Percentiles rank a stretch among this genome's conserved stretches.
Conservation (phyloP, 2,329 filamentous ascomycete genomes). For the Phyllosticta citriasiana region DNA sequence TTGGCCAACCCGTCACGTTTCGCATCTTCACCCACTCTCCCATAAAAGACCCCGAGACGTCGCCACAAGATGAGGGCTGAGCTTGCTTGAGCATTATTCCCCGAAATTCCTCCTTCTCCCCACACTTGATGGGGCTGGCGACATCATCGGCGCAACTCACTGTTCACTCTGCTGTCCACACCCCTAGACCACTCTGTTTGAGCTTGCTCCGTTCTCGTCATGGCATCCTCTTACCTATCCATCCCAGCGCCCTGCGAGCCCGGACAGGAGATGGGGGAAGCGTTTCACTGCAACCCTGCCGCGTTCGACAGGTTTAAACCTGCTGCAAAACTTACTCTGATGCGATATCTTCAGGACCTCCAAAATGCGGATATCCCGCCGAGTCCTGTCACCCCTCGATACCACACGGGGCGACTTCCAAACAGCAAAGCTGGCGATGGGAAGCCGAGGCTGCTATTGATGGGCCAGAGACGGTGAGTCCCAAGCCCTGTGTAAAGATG, state of each 20-base stretch:
- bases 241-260: slow-evolving; percentile 16
- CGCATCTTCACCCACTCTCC: neutral
- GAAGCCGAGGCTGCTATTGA: slow-evolving; percentile 79
- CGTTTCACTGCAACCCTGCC: slow-evolving; percentile 12
- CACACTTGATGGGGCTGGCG: slow-evolving; percentile 2
- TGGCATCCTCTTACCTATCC: slow-evolving; percentile 21
- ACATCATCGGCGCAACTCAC: slow-evolving; percentile 4
- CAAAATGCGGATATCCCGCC: slow-evolving; percentile 30
- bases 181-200: slow-evolving; percentile 18
- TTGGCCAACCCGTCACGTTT: slow-evolving; percentile 10
- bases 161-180: neutral
- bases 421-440: slow-evolving; percentile 45
- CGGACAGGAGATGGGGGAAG: slow-evolving; percentile 14
- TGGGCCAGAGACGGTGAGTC: slow-evolving; percentile 84
- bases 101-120: slow-evolving; percentile 9
- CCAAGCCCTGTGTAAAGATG: slow-evolving; percentile 3
- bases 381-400: slow-evolving; percentile 27
- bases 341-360: slow-evolving; percentile 34
- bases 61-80: slow-evolving; percentile 4
- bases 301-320: slow-evolving; percentile 25
- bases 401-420: slow-evolving; percentile 33
- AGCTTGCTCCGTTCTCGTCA: slow-evolving; percentile 15
- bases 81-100: slow-evolving; percentile 4
- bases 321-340: slow-evolving; percentile 32
- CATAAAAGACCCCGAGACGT: slow-evolving; percentile 1